Base-by-base conservation (phyloP, 2,329 filamentous ascomycete species). In the Fusarium globosum region DNA sequence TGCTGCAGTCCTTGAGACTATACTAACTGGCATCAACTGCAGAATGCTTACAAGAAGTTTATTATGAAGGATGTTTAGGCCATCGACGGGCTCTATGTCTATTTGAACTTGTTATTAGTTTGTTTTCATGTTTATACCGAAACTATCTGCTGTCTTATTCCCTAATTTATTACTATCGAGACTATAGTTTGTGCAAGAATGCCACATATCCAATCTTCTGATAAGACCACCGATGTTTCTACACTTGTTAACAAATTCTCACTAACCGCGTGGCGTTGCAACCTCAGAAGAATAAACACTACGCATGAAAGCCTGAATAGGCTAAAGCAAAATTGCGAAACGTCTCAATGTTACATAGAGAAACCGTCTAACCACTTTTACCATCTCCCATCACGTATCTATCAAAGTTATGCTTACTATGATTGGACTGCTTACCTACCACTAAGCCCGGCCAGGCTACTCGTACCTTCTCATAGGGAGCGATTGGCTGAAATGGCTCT, bases 81-180 rank as follows among this genome's bases (percentile, higher is more conserved):
- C 9, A 2, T 12, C 7, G 5, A 2, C 21, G 15, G 2, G 4
- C 14, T n/a, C 7, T 9, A 5, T 51, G 12, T 20, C 15, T 20
- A 7, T 16, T 26, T 14, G 5, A 5, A 26, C 23, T 26, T 45
- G 1, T 10, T 1, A 1, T 20, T 8, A 26, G 3, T 26, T 18
- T 26, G 0, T 26, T 26, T 26, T 20, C 7, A 45, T 4, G 13
- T 4, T 8, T 4, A 6, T 45, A 10, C 3, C 20, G 13, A 15
- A 15, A 10, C 4, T 21, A 1, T 4, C 26, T 8, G 6, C 26
- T 1, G 12, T 16, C 7, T n/a, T 6, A 18, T 0, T 10, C 1
- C 1, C 7, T 8, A n/a, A 18, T 9, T 21, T 4, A 10, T 15
- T 28, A 0, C 5, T 21, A 11, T 15, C 12, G 0, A 7, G 23